phyloP scores from a whole-genome alignment of 768 basidiomycete genomes.

The Termitomyces sp. region DNA sequence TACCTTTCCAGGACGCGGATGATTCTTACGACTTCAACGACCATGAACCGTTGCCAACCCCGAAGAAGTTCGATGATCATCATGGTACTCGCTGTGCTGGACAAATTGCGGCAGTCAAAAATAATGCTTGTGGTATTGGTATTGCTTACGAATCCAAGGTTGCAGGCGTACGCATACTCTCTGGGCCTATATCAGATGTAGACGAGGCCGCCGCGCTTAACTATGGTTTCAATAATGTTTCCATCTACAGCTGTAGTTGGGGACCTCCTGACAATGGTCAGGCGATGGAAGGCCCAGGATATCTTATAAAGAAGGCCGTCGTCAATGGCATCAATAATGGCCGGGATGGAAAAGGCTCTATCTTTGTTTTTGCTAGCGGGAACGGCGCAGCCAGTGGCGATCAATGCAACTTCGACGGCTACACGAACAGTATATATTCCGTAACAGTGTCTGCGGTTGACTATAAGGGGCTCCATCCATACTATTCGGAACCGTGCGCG shows the following conservation, averaged over 20 bases:
- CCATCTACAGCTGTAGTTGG: conserved; percentile 97
- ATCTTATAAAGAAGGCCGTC: conserved; percentile 90
- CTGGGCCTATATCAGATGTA: conserved; percentile 89
- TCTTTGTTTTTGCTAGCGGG: conserved; percentile 97
- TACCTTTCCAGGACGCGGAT: conserved; percentile 60
- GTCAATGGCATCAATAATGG: conserved; percentile 92
- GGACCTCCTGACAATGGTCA: conserved; percentile 94
- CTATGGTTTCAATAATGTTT: conserved; percentile 87
- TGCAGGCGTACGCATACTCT: conserved; percentile 92
- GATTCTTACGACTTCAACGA: conserved; percentile 98
- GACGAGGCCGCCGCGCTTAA: conserved; percentile 96
- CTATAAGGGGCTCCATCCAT: conserved; percentile 88
- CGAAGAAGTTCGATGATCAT: conserved; percentile 84
- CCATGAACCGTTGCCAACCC: conserved; percentile 81
- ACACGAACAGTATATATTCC: conserved; percentile 96
- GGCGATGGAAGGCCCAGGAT: conserved; percentile 91
- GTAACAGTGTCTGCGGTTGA: conserved; percentile 96
- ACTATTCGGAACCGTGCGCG: conserved; percentile 96
- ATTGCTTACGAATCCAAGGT: conserved; percentile 90
- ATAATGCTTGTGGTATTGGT: conserved; percentile 91
- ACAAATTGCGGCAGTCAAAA: conserved; percentile 90
- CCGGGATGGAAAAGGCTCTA: conserved; percentile 81
- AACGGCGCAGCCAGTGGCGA: conserved; percentile 90
- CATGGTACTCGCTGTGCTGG: conserved; percentile 98
- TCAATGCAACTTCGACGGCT: conserved; percentile 99